Conservation (phyloP, 148 eudicot genomes). For the Heliamphora exappendiculata region DNA sequence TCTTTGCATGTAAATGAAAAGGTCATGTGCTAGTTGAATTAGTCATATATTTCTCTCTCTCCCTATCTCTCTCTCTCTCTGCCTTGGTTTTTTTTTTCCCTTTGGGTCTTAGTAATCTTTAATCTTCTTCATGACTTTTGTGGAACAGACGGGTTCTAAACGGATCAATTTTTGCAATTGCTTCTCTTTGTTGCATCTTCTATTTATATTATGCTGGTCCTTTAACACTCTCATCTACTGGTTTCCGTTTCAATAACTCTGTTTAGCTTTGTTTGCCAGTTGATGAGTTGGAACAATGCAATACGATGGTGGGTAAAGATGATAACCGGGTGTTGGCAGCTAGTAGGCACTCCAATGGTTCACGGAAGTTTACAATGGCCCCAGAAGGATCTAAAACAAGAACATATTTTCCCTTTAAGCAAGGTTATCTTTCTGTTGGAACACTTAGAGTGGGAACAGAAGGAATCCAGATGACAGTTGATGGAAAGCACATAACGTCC, state of each 20-base stretch:
- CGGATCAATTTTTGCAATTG: neutral
- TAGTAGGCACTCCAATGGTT: constrained; percentile 29
- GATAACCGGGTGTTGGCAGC: constrained; percentile 30
- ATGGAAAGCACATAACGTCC: constrained; percentile 87
- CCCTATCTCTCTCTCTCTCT: too few species aligned
- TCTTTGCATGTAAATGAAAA: neutral
- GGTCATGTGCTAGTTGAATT: neutral
- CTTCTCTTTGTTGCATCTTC: neutral
- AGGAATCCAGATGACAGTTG: constrained; percentile 97
- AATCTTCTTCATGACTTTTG: neutral
- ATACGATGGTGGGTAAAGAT: constrained; percentile 67
- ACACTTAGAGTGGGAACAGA: constrained; percentile 87
- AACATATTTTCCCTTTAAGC: constrained; percentile 82
- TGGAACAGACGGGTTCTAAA: neutral
- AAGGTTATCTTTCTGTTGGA: constrained; percentile 83
- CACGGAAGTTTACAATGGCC: constrained; percentile 28
- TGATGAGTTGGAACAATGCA: constrained; percentile 87
- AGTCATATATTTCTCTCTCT: neutral
- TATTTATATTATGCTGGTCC: neutral
- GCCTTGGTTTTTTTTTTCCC: too few species aligned
- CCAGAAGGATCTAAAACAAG: constrained; percentile 46
- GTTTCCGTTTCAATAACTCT: constrained; percentile 3
- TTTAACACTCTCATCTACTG: neutral
- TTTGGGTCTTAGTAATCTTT: neutral
- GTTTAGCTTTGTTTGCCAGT: constrained; percentile 34